A percentile compares a stretch with the other conserved stretches of the same genome.
These are phyloP conservation scores for Volvox africanus DNA, from an alignment of 139 green algal genomes.

Conservation along the genomic window DNA sequence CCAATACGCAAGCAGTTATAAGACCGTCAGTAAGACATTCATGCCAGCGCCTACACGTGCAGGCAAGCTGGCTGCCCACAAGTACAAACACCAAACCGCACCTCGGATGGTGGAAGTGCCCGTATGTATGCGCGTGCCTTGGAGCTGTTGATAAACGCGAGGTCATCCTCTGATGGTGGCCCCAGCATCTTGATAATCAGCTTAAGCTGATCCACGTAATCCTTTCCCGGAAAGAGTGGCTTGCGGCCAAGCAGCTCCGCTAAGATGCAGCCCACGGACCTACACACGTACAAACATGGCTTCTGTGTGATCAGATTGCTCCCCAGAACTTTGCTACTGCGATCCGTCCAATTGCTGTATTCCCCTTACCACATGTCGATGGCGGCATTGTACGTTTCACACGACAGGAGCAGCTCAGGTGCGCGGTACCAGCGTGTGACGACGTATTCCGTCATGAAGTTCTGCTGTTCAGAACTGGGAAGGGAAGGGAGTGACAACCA, in stretches of 20 bases:
- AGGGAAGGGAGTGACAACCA: not conserved
- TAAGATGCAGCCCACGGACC: conserved; percentile 92
- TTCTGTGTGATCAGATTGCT: no score
- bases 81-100: conserved; percentile 24
- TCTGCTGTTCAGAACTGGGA: conserved; percentile 78
- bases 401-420: conserved; percentile 94
- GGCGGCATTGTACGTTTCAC: conserved; percentile 84
- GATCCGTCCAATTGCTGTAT: not conserved
- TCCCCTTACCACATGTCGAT: conserved; percentile 72
- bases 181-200: conserved; percentile 93
- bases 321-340: no score
- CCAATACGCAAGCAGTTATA: no score
- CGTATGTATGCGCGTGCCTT: conserved; percentile 91
- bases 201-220: conserved; percentile 96
- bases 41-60: no score
- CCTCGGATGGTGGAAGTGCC: conserved; percentile 71
- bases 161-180: conserved; percentile 89
- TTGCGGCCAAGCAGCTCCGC: conserved; percentile 91
- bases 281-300: not conserved
- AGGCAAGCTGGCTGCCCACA: no score
- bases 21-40: no score
- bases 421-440: conserved; percentile 97
- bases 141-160: conserved; percentile 88
- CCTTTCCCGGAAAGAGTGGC: conserved; percentile 89
- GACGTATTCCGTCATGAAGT: conserved; percentile 97